Conservation (phyloP, 306 rosid genomes). For the Ormosia semicastrata region DNA sequence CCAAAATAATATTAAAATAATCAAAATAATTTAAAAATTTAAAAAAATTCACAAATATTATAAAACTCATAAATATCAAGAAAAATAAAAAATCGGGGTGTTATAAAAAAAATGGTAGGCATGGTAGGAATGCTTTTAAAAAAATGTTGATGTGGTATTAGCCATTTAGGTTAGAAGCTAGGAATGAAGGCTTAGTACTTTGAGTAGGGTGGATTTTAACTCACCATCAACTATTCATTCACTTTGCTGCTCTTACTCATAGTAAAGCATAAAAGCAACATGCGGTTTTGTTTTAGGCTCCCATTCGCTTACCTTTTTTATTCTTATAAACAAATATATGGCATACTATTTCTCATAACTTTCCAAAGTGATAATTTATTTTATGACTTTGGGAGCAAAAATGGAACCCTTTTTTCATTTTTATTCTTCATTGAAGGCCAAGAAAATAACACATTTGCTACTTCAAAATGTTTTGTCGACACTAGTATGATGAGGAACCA, state of each 20-base stretch:
- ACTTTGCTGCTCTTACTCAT: neutral
- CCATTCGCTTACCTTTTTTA: neutral
- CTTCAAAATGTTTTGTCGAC: neutral
- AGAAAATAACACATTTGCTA: neutral
- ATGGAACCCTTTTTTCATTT: neutral
- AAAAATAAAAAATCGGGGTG: too few relatives aligned
- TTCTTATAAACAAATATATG: neutral
- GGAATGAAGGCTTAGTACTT: neutral
- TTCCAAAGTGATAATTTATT: neutral
- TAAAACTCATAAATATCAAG: too few relatives aligned
- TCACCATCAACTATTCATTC: neutral
- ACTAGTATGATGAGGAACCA: neutral
- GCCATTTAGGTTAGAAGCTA: too few relatives aligned
- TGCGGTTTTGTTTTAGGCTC: neutral
- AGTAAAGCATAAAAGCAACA: neutral
- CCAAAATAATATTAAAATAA: too few relatives aligned
- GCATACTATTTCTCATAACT: neutral
- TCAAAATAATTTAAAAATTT: too few relatives aligned
- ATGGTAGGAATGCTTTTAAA: conserved; percentile 9
- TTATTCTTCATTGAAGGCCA: neutral
- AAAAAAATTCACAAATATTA: too few relatives aligned
- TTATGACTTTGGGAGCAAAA: neutral
- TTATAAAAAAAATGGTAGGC: too few relatives aligned
- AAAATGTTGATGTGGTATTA: too few relatives aligned
- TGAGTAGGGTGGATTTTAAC: neutral